Evolutionary conservation across 2,329 filamentous ascomycete species (phyloP), one percentile per base, ranked within the genome.

Genomic region (Blastomyces parvus): DNA sequence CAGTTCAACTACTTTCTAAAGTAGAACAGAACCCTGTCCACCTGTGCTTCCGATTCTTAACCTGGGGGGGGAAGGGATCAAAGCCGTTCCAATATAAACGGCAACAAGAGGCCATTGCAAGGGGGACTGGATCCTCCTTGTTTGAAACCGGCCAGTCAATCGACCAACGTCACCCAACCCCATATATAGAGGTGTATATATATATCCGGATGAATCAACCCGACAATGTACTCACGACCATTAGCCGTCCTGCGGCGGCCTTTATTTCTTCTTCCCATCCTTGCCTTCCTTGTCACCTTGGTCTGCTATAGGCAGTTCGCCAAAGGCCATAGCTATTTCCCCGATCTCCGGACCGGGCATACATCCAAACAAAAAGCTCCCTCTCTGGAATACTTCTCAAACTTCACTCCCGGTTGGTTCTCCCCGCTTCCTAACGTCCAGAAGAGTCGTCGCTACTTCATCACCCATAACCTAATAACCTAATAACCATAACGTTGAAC

Each of bases 401-500:
- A 22, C 9, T 27, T 40, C 7, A 25, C 33, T 11, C 55, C 1
- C 40, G 36, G 33, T 40, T 38, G n/a, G 48, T 52, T 36, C 33
- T 42, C 11, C 55, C 33, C 38, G 13, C 36, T 52, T 57, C n/a
- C 55, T 8, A 17, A 25, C 19, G 27, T 25, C 0, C 11, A 42
- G 33, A 40, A 52, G 14, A 55, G 33, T 14, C 3, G n/a, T 30
- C 27, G 19, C 17, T 9, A 30, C 14, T n/a, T n/a, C 14, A 11
- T 25, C 25, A 25, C 59, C 33, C n/a, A 17, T 64, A 14, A 2
- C n/a, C 27, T 42, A 59, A 13, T 19, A 22, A 42, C 40, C 46
- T 59, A n/a, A n/a, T n/a, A n/a, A n/a, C n/a, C n/a, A n/a, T 22
- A 61, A 63, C 44, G 2, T 62, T 62, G 30, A 17, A 67, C 8